Conservation (phyloP, 495 filamentous ascomycete genomes). For the Peziza echinospora region DNA sequence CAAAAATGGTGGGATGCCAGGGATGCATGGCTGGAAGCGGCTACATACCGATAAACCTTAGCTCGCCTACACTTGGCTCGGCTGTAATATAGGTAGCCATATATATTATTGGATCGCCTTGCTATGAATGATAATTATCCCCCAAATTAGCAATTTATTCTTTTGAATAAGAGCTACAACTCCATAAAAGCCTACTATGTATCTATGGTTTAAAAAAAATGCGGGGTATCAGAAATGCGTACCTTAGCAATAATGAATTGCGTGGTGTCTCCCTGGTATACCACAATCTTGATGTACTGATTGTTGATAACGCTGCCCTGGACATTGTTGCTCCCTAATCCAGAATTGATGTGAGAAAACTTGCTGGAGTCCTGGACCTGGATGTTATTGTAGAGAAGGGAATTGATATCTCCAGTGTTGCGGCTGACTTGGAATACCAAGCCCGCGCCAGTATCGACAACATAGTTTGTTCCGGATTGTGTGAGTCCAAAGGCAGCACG, state of each 20-base stretch:
- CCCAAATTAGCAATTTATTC: no score
- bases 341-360: slow-evolving; percentile 37
- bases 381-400: slow-evolving; percentile 34
- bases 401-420: slow-evolving; percentile 39
- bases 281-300: slow-evolving; percentile 33
- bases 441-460: slow-evolving; percentile 12
- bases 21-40: neutral
- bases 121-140: neutral
- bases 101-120: slow-evolving; percentile 35
- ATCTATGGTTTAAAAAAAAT: no score
- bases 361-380: slow-evolving; percentile 33
- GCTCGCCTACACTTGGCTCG: slow-evolving; percentile 37
- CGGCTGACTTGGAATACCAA: slow-evolving; percentile 36
- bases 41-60: slow-evolving; percentile 31
- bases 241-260: slow-evolving; percentile 41
- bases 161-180: no score
- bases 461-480: slow-evolving; percentile 5
- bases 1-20: neutral
- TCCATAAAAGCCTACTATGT: no score
- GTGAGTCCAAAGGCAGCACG: slow-evolving; percentile 20
- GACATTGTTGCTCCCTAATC: slow-evolving; percentile 37
- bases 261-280: slow-evolving; percentile 34
- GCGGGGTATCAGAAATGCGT: neutral
- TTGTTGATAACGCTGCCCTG: slow-evolving; percentile 23
- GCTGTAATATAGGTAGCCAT: slow-evolving; percentile 42